These are phyloP conservation scores for Serendipita vermifera DNA, from an alignment of 768 basidiomycete genomes.

Conservation along the genomic window DNA sequence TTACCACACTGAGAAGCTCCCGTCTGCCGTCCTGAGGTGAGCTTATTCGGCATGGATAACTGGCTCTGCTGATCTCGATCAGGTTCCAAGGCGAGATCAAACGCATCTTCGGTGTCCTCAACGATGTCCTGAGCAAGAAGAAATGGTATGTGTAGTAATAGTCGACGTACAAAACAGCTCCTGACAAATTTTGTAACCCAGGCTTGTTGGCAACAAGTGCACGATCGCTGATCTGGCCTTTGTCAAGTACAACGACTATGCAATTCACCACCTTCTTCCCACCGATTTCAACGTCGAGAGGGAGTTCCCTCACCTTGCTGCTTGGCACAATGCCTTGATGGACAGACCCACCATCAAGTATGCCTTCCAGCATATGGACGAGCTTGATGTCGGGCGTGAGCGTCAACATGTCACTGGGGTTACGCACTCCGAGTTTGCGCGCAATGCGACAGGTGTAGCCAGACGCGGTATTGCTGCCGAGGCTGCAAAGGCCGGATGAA, in stretches of 20 bases:
- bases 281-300: constrained; percentile 8
- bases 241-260: constrained; percentile 12
- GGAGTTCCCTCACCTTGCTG: constrained; percentile 7
- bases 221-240: constrained; percentile 11
- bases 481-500: constrained; percentile 3
- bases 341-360: constrained; percentile 6
- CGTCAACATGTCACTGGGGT: neutral
- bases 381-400: constrained; percentile 1
- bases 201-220: constrained; percentile 10
- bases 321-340: constrained; percentile 7
- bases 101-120: constrained; percentile 16
- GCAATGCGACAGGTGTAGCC: neutral
- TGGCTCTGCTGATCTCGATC: neutral
- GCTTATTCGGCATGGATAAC: neutral
- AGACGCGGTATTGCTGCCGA: constrained; percentile 3
- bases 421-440: neutral
- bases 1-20: constrained; percentile 14
- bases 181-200: neutral
- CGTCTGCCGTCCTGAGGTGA: constrained; percentile 13
- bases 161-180: neutral
- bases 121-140: constrained; percentile 11
- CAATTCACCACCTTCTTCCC: neutral
- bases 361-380: neutral
- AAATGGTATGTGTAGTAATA: constrained; percentile 10
- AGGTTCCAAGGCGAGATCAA: constrained; percentile 14